These are phyloP conservation scores for Alectoria sarmentosa DNA, from an alignment of 495 filamentous ascomycete species.

Conservation along the genomic window DNA sequence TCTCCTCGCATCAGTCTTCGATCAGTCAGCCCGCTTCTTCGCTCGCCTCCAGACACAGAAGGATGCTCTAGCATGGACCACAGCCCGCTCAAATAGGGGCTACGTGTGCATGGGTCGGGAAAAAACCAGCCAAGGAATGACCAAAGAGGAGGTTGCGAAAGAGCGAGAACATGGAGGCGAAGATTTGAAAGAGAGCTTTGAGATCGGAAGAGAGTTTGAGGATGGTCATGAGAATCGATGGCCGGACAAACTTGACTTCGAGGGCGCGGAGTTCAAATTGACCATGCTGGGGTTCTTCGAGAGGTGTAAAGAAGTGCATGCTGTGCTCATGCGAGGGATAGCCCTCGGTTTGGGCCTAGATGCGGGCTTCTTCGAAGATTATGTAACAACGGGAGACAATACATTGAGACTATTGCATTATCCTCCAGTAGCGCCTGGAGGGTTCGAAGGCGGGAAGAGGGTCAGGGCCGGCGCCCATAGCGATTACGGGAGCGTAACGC, in stretches of 20 bases:
- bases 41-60: conserved; percentile 61
- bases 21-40: conserved; percentile 72
- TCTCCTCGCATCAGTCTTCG: conserved; percentile 56
- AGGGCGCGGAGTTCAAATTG: conserved; percentile 58
- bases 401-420: conserved; percentile 88
- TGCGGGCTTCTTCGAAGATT: conserved; percentile 69
- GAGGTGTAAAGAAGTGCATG: conserved; percentile 66
- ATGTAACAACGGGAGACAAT: conserved; percentile 69
- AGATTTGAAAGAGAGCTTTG: conserved; percentile 78
- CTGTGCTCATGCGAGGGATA: conserved; percentile 79
- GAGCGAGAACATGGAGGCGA: conserved; percentile 49
- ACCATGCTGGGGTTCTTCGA: conserved; percentile 67
- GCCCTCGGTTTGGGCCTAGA: conserved; percentile 75
- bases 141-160: conserved; percentile 50
- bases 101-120: conserved; percentile 72
- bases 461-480: conserved; percentile 82
- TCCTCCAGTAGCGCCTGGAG: conserved; percentile 56
- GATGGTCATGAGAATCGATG: conserved; percentile 67
- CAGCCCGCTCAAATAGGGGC: conserved; percentile 68
- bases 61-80: conserved; percentile 61
- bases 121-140: conserved; percentile 58
- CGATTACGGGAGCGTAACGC: conserved; percentile 82
- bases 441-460: conserved; percentile 67
- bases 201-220: conserved; percentile 73
- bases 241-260: conserved; percentile 48